Base-by-base conservation (phyloP, 2,329 filamentous ascomycete genomes). In the Nemania sp. region DNA sequence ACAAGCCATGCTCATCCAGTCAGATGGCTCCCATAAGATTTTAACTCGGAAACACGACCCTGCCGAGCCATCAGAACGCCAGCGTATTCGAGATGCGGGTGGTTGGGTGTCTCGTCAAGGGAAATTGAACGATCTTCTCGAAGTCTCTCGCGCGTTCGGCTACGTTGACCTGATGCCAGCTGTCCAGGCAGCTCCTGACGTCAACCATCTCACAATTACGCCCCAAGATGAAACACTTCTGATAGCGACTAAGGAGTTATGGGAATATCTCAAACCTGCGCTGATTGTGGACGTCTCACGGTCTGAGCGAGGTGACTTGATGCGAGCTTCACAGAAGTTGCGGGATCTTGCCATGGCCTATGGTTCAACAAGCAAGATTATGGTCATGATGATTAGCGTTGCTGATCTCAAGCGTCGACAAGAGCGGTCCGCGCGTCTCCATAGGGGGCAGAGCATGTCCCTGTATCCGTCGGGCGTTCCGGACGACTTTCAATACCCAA, bases 361-460 rank as follows among this genome's bases (percentile, higher is more conserved):
- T 74, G 95, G 95, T 54, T 91, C 94, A 12, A 93, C 88, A 1
- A 90, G 89, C 72, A 99, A 99, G 78, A 91, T 98, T 65, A 98
- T 98, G 93, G 92, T 99, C 46, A 98, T 98, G 94, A 91, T 99
- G 81, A 88, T 99, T 56, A 94, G 93, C 57, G 90, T 99, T 39
- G 89, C 90, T 57, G 93, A 98, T 72, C 80, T 99, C 55, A 94
- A 96, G 77, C 90, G 91, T 72, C 87, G 92, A 64, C 80, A 83
- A 59, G 90, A 96, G 73, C 86, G 90, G 65, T 90, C 89, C 54
- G 71, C 72, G 75, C 88, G 77, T 79, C 78, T 85, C 62, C 83
- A 90, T 74, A 85, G 91, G 57, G 91, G 91, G 42, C 87, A 92
- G 70, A 96, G 90, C 77, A 89, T 96, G 83, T 92, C 91, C 13